Percentiles rank a stretch among this genome's conserved stretches.
Evolutionary conservation across 2,329 filamentous ascomycete genomes (phyloP).

Genomic region (Aspergillus sclerotialis): DNA sequence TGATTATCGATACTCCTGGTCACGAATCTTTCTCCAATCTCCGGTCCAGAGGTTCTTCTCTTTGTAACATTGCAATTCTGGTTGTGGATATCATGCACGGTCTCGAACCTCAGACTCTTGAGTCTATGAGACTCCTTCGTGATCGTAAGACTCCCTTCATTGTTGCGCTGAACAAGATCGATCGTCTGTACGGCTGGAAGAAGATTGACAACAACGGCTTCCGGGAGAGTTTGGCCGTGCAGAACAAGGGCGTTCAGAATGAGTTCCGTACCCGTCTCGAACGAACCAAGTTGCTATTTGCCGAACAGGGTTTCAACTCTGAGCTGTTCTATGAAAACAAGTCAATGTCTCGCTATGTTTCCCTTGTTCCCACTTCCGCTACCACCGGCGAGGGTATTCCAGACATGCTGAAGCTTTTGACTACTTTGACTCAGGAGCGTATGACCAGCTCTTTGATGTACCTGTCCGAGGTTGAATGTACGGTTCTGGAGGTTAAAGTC

Average conservation of each 20-base stretch:
- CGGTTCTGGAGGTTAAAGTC: conserved; percentile 96
- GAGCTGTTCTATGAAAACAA: conserved; percentile 98
- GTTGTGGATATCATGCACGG: conserved; percentile 99
- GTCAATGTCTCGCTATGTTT: conserved; percentile 88
- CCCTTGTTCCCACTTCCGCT: conserved; percentile 93
- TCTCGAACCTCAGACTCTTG: conserved; percentile 90
- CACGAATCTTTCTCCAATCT: conserved; percentile 99
- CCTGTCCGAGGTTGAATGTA: conserved; percentile 93
- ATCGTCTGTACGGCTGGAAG: conserved; percentile 98
- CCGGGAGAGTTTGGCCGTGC: conserved; percentile 79
- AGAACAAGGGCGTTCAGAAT: conserved; percentile 87
- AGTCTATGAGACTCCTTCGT: conserved; percentile 90
- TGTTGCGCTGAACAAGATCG: conserved; percentile 98
- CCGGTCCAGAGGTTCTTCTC: conserved; percentile 89
- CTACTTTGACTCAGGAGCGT: conserved; percentile 88
- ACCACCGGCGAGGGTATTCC: conserved; percentile 99
- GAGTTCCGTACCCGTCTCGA: conserved; percentile 89
- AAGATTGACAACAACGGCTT: conserved; percentile 98
- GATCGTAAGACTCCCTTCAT: conserved; percentile 97
- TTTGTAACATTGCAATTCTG: conserved; percentile 98
- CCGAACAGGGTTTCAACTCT: conserved; percentile 96
- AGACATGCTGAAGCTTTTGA: conserved; percentile 94
- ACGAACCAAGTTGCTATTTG: conserved; percentile 86
- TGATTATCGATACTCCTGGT: conserved; percentile 96
- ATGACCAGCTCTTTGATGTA: conserved; percentile 99